A percentile compares a stretch with the other conserved stretches of the same genome.
phyloP scores from a whole-genome alignment of 345 rosid genomes.

The Eucalyptus cladocalyx region DNA sequence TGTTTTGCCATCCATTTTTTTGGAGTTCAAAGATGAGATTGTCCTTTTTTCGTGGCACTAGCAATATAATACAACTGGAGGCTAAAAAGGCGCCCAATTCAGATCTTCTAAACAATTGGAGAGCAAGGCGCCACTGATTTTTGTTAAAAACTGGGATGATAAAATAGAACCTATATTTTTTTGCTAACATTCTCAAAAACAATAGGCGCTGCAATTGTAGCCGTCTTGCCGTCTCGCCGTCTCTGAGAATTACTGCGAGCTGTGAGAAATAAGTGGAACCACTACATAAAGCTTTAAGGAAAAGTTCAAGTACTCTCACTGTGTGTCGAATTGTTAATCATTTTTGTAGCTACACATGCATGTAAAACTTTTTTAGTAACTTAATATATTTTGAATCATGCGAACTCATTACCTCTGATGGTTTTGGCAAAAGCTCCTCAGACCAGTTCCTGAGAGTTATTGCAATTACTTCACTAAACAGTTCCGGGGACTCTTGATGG shows the following conservation, averaged over 20 bases:
- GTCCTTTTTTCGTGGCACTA: no score
- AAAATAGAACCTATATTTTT: conserved; percentile 54
- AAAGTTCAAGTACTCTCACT: conserved; percentile 49
- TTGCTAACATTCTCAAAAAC: conserved; percentile 13
- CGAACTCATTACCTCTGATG: neutral
- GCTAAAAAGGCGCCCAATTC: no score
- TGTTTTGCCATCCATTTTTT: no score
- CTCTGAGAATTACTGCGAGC: conserved; percentile 69
- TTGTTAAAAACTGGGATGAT: conserved; percentile 71
- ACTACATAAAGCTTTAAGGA: conserved; percentile 33
- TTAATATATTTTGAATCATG: fast-evolving
- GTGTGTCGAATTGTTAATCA: neutral
- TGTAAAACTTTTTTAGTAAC: neutral
- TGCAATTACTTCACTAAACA: conserved; percentile 30
- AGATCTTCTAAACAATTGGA: no score
- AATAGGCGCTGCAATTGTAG: conserved; percentile 1
- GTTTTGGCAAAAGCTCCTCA: conserved; percentile 47
- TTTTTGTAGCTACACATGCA: neutral
- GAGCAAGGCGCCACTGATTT: conserved; percentile 35
- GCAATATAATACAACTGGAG: no score
- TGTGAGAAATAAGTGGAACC: conserved; percentile 60
- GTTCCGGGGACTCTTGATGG: no score
- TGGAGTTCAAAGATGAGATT: no score
- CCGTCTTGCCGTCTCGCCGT: conserved; percentile 49
- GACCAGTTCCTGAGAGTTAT: conserved; percentile 63